phyloP scores from a whole-genome alignment of 805 yeast genomes.

The Ogataea glucozyma region DNA sequence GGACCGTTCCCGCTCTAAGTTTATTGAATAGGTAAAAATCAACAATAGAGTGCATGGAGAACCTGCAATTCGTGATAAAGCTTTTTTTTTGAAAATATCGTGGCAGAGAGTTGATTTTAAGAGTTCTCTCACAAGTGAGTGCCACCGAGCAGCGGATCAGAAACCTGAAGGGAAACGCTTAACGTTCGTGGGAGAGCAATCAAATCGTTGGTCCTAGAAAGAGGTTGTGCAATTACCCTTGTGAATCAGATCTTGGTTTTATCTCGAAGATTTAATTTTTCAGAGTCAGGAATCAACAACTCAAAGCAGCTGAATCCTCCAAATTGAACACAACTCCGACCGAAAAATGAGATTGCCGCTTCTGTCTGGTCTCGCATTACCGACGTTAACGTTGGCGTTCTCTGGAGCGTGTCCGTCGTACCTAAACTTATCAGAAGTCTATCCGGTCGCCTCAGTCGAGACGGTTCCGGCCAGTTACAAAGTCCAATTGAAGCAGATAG shows the following conservation, averaged over 20 bases:
- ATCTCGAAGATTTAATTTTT: too few relatives aligned
- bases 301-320: too few relatives aligned
- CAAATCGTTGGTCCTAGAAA: too few relatives aligned
- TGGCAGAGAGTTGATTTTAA: background rate
- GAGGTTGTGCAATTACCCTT: too few relatives aligned
- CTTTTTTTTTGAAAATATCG: background rate
- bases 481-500: background rate
- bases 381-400: conserved; percentile 9
- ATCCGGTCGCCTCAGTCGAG: conserved; percentile 13
- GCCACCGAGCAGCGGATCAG: too few relatives aligned
- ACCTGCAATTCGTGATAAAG: background rate
- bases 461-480: conserved; percentile 8
- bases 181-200: too few relatives aligned
- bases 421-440: conserved; percentile 24
- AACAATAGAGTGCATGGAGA: conserved; percentile 1
- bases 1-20: background rate
- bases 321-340: too few relatives aligned
- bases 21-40: conserved; percentile 6
- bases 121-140: too few relatives aligned
- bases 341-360: too few relatives aligned
- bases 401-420: conserved; percentile 6
- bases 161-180: too few relatives aligned
- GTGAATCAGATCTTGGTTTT: too few relatives aligned
- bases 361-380: conserved; percentile 1
- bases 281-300: too few relatives aligned